A percentile compares a stretch with the other conserved stretches of the same genome.
Evolutionary conservation across 805 yeast genomes (phyloP).

Genomic region (Hanseniaspora hatyaiensis): DNA sequence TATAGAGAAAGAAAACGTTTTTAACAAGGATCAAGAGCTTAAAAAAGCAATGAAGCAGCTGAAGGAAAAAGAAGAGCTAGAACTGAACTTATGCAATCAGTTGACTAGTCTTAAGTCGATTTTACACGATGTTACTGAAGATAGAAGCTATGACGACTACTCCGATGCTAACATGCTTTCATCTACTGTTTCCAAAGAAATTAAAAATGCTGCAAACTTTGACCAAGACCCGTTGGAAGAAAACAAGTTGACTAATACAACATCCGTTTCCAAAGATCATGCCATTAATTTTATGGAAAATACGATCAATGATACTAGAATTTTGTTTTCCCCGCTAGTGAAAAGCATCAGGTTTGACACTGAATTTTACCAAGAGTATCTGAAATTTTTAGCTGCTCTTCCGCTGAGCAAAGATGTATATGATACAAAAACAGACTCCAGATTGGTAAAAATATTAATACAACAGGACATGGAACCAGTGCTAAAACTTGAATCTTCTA

Average conservation of each 20-base stretch:
- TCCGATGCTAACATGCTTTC: too few species aligned
- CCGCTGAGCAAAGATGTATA: slow-evolving; percentile 29
- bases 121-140: slow-evolving; percentile 29
- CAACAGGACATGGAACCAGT: slow-evolving; percentile 73
- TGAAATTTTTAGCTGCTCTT: slow-evolving; percentile 31
- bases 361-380: slow-evolving; percentile 31
- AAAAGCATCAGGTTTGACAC: slow-evolving; percentile 36
- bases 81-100: slow-evolving; percentile 57
- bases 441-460: slow-evolving; percentile 53
- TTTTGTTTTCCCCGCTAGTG: slow-evolving; percentile 34
- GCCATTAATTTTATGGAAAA: not conserved
- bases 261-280: not conserved
- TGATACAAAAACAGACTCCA: slow-evolving; percentile 35
- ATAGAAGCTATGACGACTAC: slow-evolving; percentile 6
- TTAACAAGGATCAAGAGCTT: slow-evolving; percentile 49
- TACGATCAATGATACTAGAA: slow-evolving; percentile 7
- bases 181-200: slow-evolving; percentile 4
- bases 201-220: slow-evolving; percentile 19
- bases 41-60: slow-evolving; percentile 42
- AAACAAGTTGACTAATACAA: not conserved
- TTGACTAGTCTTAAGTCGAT: slow-evolving; percentile 52
- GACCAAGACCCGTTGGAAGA: slow-evolving; percentile 13
- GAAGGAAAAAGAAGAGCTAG: slow-evolving; percentile 55
- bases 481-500: slow-evolving; percentile 49
- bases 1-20: slow-evolving; percentile 57